Evolutionary conservation across 208 protist species (phyloP).

Genomic region (Dictyostelium gargantuum): DNA sequence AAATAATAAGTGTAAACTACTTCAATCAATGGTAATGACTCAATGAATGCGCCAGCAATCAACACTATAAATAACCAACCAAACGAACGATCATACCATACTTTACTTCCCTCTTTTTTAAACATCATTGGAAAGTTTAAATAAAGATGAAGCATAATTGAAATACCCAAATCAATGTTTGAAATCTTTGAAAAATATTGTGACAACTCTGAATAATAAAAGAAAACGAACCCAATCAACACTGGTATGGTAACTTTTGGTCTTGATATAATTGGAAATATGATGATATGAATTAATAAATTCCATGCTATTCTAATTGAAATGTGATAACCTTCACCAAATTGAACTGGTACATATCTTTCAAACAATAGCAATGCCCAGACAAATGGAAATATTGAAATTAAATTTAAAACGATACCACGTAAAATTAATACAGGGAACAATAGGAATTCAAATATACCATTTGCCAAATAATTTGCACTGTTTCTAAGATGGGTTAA

Average conservation of each 20-base stretch:
- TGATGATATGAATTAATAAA: conserved; percentile 38
- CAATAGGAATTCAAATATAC: conserved; percentile 48
- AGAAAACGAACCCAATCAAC: neutral
- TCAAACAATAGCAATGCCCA: conserved; percentile 34
- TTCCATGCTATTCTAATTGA: conserved; percentile 27
- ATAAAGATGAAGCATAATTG: neutral
- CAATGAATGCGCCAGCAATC: neutral
- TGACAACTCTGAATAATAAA: neutral
- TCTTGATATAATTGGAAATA: conserved; percentile 43
- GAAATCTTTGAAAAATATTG: neutral
- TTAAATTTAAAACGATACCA: conserved; percentile 52
- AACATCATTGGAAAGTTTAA: conserved; percentile 46
- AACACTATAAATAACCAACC: conserved; percentile 51
- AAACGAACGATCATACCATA: conserved; percentile 57
- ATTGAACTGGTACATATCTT: conserved; percentile 23
- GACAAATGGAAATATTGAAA: conserved; percentile 56
- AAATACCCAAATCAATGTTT: conserved; percentile 19
- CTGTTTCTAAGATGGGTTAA: conserved; percentile 32
- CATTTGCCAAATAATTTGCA: conserved; percentile 61
- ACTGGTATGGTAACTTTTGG: conserved; percentile 36
- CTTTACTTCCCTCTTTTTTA: conserved; percentile 41
- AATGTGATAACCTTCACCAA: conserved; percentile 23
- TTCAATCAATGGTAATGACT: conserved; percentile 41
- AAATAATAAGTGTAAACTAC: conserved; percentile 11
- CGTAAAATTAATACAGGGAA: conserved; percentile 40